phyloP scores from a whole-genome alignment of 2,329 filamentous ascomycete genomes.

The Aspergillus persii region DNA sequence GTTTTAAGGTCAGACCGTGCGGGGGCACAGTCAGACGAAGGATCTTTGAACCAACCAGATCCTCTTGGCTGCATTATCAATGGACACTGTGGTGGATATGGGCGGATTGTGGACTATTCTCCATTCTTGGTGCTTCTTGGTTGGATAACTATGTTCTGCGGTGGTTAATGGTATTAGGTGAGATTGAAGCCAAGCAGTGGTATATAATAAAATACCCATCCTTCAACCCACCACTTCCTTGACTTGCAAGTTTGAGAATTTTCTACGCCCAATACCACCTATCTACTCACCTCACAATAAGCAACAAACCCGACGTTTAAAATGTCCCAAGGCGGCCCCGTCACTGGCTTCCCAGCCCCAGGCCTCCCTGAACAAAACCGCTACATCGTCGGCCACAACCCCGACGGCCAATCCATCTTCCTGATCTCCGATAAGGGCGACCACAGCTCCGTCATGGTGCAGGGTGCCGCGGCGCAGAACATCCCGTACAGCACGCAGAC shows the following conservation, averaged over 20 bases:
- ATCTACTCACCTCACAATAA: too few relatives aligned
- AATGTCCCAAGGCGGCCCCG: background rate
- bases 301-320: background rate
- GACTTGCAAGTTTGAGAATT: background rate
- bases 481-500: constrained; percentile 1
- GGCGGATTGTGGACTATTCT: too few relatives aligned
- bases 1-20: background rate
- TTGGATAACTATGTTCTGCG: too few relatives aligned
- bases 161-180: too few relatives aligned
- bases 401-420: background rate
- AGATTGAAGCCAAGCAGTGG: too few relatives aligned
- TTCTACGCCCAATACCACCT: background rate
- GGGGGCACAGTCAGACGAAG: background rate
- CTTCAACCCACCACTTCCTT: background rate
- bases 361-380: background rate
- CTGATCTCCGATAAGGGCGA: background rate
- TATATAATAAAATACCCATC: too few relatives aligned
- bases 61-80: too few relatives aligned
- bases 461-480: background rate
- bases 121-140: too few relatives aligned
- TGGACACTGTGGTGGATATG: too few relatives aligned
- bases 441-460: background rate
- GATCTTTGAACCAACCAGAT: background rate
- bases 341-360: background rate
- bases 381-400: constrained; percentile 1